Percentiles rank a stretch among this genome's conserved stretches.
Conservation (phyloP, 2,329 filamentous ascomycete species). For the Cephalotrichum gorgonifer region DNA sequence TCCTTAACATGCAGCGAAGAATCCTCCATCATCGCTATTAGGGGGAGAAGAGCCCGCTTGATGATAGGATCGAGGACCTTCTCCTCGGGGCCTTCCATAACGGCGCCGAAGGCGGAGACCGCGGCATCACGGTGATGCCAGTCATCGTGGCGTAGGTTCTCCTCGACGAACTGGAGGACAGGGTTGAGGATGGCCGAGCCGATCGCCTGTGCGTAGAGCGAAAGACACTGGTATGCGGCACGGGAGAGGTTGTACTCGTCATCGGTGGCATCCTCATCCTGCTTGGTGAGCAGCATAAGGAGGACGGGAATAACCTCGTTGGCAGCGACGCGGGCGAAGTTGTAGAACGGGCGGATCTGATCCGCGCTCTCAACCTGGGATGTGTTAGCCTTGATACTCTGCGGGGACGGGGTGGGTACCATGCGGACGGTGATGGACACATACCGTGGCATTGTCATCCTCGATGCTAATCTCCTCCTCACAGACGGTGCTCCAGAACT, state of each 20-base stretch:
- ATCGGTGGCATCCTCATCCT: slow-evolving; percentile 92
- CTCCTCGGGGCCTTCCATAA: slow-evolving; percentile 97
- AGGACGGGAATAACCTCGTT: slow-evolving; percentile 91
- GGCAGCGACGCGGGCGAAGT: slow-evolving; percentile 88
- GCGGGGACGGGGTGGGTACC: too few species aligned
- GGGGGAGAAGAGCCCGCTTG: slow-evolving; percentile 84
- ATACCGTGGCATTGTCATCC: slow-evolving; percentile 79
- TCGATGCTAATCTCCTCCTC: slow-evolving; percentile 98
- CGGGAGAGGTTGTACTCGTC: slow-evolving; percentile 97
- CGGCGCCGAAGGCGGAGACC: slow-evolving; percentile 93
- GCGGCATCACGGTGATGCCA: slow-evolving; percentile 94
- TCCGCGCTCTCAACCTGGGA: slow-evolving; percentile 58
- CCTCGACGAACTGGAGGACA: slow-evolving; percentile 85
- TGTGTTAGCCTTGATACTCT: slow-evolving; percentile 6
- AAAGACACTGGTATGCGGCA: slow-evolving; percentile 91
- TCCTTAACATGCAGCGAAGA: slow-evolving; percentile 83
- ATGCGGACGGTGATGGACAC: not conserved
- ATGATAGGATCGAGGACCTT: slow-evolving; percentile 86
- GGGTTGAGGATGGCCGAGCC: slow-evolving; percentile 73
- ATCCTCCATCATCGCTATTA: slow-evolving; percentile 90
- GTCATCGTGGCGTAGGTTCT: slow-evolving; percentile 78
- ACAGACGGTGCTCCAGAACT: slow-evolving; percentile 99
- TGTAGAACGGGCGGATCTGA: slow-evolving; percentile 86
- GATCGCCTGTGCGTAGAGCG: slow-evolving; percentile 90
- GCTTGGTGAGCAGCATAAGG: slow-evolving; percentile 80